Evolutionary conservation across 257 asterid species (phyloP), one percentile per base, ranked within the genome.

Genomic region (Thymus mandschuricus): DNA sequence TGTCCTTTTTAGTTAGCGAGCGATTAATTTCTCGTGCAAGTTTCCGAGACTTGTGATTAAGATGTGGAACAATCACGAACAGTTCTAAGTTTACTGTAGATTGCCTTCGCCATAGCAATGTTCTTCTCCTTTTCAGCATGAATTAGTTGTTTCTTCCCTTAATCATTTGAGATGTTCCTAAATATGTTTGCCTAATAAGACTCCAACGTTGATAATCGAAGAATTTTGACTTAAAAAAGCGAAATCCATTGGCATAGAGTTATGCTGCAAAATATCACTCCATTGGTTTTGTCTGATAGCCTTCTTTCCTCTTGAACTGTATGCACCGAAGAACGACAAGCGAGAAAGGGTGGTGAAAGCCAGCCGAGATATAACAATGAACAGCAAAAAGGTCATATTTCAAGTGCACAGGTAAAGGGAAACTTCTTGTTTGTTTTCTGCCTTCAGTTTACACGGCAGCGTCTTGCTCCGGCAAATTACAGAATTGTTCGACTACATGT

Each of bases 291-390:
- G 51, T 38, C 58, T 66, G 34, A 63, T 52, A 59, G 10, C 62
- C 52, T 51, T 54, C 4, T 6, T 35, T 12, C 4, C 29, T 51
- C 58, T 60, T 66, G 46, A 66, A 59, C 54, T 34, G 40, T 73
- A 57, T 48, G 66, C 72, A 61, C 29, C 61, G 72, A 83, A 94
- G 99, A 91, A 94, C 73, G 99, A 94, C 7, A 94, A 89, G 77
- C 81, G 97, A 44, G 98, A 94, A 82, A 81, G 97, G 73, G 87
- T 94, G 66, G 97, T 94, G 72, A 94, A 91, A 79, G 99, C 97
- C 50, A 94, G 99, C 76, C 88, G 99, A 10, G 99, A 94, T 72
- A 69, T 92, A 68, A 94, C 99, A 21, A 91, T 86, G 89, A 91
- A 86, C 66, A 94, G 97, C 83, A 94, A 94, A 79, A 91, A 94